Evolutionary conservation across 106 monocot genomes (phyloP).

Genomic region (Phalaenopsis aphrodite): DNA sequence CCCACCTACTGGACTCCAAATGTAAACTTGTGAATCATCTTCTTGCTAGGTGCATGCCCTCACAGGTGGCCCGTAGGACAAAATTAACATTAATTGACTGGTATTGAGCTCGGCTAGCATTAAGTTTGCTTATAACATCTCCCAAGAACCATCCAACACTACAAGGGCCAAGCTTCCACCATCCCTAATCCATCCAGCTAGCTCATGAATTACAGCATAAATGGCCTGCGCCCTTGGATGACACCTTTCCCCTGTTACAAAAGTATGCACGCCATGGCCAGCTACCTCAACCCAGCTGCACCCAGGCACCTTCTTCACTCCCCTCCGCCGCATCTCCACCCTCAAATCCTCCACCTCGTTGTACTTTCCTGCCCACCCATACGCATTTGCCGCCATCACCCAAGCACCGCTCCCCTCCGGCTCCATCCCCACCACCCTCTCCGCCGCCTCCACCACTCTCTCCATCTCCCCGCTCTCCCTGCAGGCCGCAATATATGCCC

Average conservation of each 20-base stretch:
- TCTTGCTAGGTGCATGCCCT: no score
- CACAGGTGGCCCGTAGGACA: not conserved
- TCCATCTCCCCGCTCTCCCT: constrained; percentile 35
- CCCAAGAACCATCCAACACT: not conserved
- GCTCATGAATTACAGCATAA: constrained; percentile 25
- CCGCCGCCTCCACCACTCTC: constrained; percentile 35
- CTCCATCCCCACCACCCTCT: constrained; percentile 33
- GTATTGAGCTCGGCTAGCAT: not conserved
- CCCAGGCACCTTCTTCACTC: constrained; percentile 52
- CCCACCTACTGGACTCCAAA: no score
- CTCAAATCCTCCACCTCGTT: constrained; percentile 37
- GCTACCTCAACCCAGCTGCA: constrained; percentile 79
- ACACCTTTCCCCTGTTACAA: constrained; percentile 33
- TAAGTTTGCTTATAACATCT: not conserved
- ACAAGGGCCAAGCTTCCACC: constrained; percentile 3
- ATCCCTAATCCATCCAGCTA: constrained; percentile 34
- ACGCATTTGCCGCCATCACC: constrained; percentile 55
- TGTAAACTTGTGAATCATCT: no score
- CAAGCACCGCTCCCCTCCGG: constrained; percentile 49
- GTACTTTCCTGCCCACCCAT: constrained; percentile 44
- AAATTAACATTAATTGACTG: not conserved
- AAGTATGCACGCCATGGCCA: constrained; percentile 27
- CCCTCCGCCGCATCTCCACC: constrained; percentile 37
- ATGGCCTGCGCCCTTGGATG: constrained; percentile 29
- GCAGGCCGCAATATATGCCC: constrained; percentile 58